These are phyloP conservation scores for Yarrowia galli DNA, from an alignment of 1,139 yeast genomes.

Conservation along the genomic window DNA sequence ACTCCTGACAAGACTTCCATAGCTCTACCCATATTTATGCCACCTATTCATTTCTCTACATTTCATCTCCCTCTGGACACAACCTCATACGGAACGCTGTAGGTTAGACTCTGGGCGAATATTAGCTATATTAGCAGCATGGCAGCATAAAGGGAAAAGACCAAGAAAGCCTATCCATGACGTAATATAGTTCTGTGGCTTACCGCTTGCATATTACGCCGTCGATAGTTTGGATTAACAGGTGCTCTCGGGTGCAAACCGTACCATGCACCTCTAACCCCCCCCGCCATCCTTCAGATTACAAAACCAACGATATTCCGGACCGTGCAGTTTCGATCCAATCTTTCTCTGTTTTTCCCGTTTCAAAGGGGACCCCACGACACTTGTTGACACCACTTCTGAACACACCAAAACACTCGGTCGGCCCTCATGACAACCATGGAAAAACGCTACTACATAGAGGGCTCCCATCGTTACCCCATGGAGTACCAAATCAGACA, in stretches of 20 bases:
- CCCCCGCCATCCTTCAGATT: constrained; percentile 1
- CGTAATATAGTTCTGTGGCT: constrained; percentile 39
- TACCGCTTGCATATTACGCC: constrained; percentile 29
- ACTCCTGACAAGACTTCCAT: background rate
- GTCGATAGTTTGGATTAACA: constrained; percentile 24
- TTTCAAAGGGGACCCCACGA: background rate
- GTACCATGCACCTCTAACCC: constrained; percentile 29
- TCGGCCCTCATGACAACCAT: constrained; percentile 16
- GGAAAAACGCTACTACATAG: constrained; percentile 36
- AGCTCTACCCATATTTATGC: too few species aligned
- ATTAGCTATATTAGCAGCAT: constrained; percentile 21
- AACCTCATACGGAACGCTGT: constrained; percentile 5
- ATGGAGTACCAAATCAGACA: constrained; percentile 38
- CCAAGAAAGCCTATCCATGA: constrained; percentile 37
- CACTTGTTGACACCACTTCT: too few species aligned
- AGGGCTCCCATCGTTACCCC: constrained; percentile 36
- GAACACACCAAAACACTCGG: background rate
- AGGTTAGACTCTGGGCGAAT: constrained; percentile 10
- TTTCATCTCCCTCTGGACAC: background rate
- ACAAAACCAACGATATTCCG: constrained; percentile 24
- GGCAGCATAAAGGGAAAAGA: constrained; percentile 19
- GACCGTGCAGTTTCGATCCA: background rate
- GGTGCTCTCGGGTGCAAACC: constrained; percentile 11
- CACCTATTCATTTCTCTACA: background rate
- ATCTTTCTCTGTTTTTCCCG: background rate